Percentiles rank a stretch among this genome's conserved stretches.
Conservation (phyloP, 2,329 filamentous ascomycete genomes). For the Sporothrix mexicana region DNA sequence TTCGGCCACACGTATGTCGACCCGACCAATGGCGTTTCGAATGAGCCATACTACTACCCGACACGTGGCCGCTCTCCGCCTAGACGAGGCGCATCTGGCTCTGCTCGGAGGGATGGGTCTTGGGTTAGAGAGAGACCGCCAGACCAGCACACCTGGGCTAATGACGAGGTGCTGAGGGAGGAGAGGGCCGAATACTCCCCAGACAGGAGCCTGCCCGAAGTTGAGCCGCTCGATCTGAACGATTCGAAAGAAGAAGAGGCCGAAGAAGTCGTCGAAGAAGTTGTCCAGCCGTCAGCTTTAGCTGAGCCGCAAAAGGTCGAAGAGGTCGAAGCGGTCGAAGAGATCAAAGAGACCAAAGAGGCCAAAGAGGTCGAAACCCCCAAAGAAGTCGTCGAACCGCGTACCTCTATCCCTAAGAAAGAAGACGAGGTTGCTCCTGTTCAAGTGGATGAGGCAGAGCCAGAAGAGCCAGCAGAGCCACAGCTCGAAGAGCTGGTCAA, state of each 20-base stretch:
- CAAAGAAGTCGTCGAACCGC: no score
- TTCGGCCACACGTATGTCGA: constrained; percentile 48
- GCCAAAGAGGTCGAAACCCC: no score
- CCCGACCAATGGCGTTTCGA: constrained; percentile 44
- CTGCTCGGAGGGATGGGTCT: not conserved
- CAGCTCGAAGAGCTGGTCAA: not conserved
- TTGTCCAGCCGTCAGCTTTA: not conserved
- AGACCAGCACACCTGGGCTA: not conserved
- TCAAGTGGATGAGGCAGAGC: no score
- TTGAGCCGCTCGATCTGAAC: not conserved
- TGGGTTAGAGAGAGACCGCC: constrained; percentile 2
- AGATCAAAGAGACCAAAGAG: no score
- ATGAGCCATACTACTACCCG: constrained; percentile 54
- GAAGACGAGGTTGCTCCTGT: not conserved
- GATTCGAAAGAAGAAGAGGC: not conserved
- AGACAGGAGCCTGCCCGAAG: not conserved
- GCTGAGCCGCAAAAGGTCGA: not conserved
- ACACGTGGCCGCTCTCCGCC: constrained; percentile 61
- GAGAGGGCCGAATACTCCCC: not conserved
- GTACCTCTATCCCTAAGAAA: no score
- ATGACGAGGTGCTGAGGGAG: not conserved
- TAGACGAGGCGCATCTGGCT: not conserved
- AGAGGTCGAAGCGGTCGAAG: not conserved
- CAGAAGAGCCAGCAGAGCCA: not conserved
- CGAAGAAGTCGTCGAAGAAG: not conserved